Evolutionary conservation across 352 stramenopile genomes (phyloP).

Genomic region (Blastocystis sp.): DNA sequence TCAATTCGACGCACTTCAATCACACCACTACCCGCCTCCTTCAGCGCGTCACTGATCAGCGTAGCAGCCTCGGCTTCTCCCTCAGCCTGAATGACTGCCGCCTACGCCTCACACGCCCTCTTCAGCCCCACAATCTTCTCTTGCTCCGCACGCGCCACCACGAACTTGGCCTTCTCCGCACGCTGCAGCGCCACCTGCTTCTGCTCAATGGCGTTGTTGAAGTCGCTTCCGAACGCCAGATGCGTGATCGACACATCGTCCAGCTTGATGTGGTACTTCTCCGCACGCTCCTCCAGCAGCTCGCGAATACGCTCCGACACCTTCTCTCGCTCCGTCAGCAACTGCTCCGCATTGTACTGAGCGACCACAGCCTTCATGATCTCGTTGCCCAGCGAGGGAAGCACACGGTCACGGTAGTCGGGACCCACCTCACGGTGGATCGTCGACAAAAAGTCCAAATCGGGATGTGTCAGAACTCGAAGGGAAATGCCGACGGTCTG

Average conservation of each 20-base stretch:
- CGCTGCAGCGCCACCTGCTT: slow-evolving; percentile 99
- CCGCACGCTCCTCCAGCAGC: slow-evolving; percentile 85
- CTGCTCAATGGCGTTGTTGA: slow-evolving; percentile 95
- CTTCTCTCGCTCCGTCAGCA: slow-evolving; percentile 93
- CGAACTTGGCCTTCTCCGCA: slow-evolving; percentile 94
- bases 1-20: slow-evolving; percentile 99
- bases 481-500: slow-evolving; percentile 96
- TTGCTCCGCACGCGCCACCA: slow-evolving; percentile 96
- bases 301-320: slow-evolving; percentile 73
- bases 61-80: slow-evolving; percentile 92
- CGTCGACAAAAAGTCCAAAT: slow-evolving; percentile 81
- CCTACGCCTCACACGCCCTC: slow-evolving; percentile 63
- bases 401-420: slow-evolving; percentile 94
- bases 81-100: slow-evolving; percentile 78
- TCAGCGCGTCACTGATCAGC: slow-evolving; percentile 91
- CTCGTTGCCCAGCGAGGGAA: slow-evolving; percentile 91
- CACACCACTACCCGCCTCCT: slow-evolving; percentile 88
- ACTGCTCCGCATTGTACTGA: slow-evolving; percentile 97
- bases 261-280: slow-evolving; percentile 91
- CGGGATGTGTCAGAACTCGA: slow-evolving; percentile 82
- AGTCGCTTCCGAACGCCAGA: slow-evolving; percentile 93
- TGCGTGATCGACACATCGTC: slow-evolving; percentile 99
- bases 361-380: slow-evolving; percentile 79
- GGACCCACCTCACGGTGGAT: slow-evolving; percentile 91
- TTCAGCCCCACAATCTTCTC: slow-evolving; percentile 76